Percentiles rank a stretch among this genome's conserved stretches.
phyloP scores from a whole-genome alignment of 257 asterid genomes.

The Petunia axillaris region DNA sequence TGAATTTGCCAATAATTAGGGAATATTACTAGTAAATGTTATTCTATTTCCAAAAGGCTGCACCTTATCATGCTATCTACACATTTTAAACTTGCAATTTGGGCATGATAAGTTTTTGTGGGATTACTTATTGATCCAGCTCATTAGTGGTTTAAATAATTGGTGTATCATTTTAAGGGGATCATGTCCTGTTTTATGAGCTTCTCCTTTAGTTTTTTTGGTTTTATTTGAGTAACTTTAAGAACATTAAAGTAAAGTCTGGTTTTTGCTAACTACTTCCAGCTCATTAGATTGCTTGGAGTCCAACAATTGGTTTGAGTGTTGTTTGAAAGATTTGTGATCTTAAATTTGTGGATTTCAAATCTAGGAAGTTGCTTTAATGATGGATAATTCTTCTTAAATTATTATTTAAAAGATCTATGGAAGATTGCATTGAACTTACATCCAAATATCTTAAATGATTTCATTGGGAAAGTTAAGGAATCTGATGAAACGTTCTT shows the following conservation, averaged over 20 bases:
- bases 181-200: background rate
- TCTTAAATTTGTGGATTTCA: slow-evolving; percentile 16
- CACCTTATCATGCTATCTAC: slow-evolving; percentile 20
- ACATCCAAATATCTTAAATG: background rate
- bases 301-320: slow-evolving; percentile 2
- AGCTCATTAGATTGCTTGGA: slow-evolving; percentile 8
- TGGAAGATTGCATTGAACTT: background rate
- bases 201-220: background rate
- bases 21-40: slow-evolving; percentile 27
- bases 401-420: slow-evolving; percentile 14
- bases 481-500: too few species aligned
- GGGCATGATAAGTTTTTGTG: slow-evolving; percentile 20
- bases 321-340: background rate
- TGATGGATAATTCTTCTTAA: slow-evolving; percentile 10
- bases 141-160: slow-evolving; percentile 20
- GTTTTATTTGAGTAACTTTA: background rate
- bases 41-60: slow-evolving; percentile 35
- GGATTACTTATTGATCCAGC: slow-evolving; percentile 12
- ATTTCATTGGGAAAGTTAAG: background rate
- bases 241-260: background rate
- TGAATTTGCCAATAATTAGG: slow-evolving; percentile 44
- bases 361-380: slow-evolving; percentile 3
- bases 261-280: background rate
- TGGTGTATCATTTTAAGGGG: background rate
- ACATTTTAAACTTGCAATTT: slow-evolving; percentile 4